Percentiles rank a stretch among this genome's conserved stretches.
Conservation (phyloP, 331 rosid species). For the Acacia pycnantha region DNA sequence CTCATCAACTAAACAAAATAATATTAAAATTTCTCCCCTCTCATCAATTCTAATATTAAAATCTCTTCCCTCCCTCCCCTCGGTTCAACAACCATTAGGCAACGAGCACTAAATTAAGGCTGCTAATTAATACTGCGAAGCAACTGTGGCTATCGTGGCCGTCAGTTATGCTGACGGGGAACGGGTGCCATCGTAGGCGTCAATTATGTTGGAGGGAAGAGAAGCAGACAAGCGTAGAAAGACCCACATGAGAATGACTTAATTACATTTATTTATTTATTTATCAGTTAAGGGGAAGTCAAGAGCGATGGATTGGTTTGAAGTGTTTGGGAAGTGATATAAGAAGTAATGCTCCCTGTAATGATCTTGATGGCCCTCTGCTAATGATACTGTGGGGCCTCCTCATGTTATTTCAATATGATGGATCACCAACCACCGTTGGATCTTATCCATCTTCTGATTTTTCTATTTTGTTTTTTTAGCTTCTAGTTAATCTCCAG, state of each 20-base stretch:
- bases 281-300: background rate
- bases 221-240: background rate
- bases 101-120: background rate
- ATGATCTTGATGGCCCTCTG: constrained; percentile 1
- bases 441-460: background rate
- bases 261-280: background rate
- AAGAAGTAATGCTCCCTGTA: background rate
- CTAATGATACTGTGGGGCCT: constrained; percentile 20
- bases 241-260: background rate
- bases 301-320: background rate
- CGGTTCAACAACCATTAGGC: too few species aligned
- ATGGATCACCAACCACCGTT: constrained; percentile 21
- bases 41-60: too few species aligned
- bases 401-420: background rate
- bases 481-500: background rate
- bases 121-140: background rate
- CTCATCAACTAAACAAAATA: too few species aligned
- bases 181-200: background rate
- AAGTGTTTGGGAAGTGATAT: constrained; percentile 22
- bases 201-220: background rate
- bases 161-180: background rate
- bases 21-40: too few species aligned
- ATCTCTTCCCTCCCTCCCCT: too few species aligned
- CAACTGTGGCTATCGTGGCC: background rate
- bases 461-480: background rate